These are phyloP conservation scores for Nothopassalora personata DNA, from an alignment of 2,329 filamentous ascomycete species.

Conservation along the genomic window DNA sequence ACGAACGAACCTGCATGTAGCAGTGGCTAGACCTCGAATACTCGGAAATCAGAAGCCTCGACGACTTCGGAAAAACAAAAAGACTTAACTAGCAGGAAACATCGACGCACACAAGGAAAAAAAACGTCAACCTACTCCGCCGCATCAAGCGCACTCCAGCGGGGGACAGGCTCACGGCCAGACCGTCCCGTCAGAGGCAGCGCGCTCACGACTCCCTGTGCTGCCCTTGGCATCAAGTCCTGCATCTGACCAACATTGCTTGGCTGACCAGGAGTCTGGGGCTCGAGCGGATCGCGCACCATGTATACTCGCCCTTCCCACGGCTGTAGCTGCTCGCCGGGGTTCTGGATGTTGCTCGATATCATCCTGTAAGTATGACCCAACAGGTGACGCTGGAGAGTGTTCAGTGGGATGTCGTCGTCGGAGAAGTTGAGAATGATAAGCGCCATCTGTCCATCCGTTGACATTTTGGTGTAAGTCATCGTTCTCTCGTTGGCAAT, in stretches of 20 bases:
- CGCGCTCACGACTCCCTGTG: background rate
- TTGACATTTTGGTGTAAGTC: constrained; percentile 37
- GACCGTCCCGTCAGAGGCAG: background rate
- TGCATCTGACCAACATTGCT: constrained; percentile 11
- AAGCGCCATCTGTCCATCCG: constrained; percentile 28
- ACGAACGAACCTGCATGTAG: too few species aligned
- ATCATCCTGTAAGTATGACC: constrained; percentile 37
- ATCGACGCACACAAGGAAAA: background rate
- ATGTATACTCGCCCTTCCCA: constrained; percentile 37
- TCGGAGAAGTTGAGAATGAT: constrained; percentile 39
- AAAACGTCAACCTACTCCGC: background rate
- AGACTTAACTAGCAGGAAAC: too few species aligned
- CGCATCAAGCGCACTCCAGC: background rate
- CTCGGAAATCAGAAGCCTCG: too few species aligned
- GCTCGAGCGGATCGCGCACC: constrained; percentile 14
- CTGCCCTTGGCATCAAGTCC: constrained; percentile 1
- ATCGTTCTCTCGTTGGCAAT: constrained; percentile 51
- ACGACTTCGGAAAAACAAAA: too few species aligned
- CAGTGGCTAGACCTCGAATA: too few species aligned
- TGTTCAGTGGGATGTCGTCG: constrained; percentile 20
- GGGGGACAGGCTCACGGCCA: background rate
- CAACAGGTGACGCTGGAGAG: constrained; percentile 17
- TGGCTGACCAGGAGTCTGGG: background rate
- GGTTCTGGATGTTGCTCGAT: constrained; percentile 36
- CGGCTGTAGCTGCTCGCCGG: constrained; percentile 26